Conservation (phyloP, 192 early-diverging fungal genomes). For the Mortierella antarctica region DNA sequence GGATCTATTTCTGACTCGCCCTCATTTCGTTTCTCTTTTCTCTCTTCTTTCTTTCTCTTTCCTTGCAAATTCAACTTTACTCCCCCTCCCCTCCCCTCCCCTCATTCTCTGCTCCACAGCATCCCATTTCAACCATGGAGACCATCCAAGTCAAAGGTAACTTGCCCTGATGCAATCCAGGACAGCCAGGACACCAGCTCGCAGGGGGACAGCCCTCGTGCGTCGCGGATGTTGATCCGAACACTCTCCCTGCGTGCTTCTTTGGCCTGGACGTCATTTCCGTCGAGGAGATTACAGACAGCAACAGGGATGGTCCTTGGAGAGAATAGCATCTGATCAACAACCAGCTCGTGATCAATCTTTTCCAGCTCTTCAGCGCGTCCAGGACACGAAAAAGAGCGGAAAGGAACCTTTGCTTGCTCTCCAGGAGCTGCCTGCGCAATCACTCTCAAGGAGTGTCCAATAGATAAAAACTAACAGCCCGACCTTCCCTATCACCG, state of each 20-base stretch:
- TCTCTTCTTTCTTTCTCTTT: slow-evolving; percentile 27
- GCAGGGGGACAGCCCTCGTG: neutral
- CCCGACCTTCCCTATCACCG: neutral
- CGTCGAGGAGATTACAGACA: too few relatives aligned
- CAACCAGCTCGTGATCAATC: too few relatives aligned
- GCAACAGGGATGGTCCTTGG: too few relatives aligned
- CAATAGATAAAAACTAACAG: neutral
- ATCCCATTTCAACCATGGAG: slow-evolving; percentile 51
- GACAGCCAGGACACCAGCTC: too few relatives aligned
- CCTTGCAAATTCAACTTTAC: slow-evolving; percentile 27
- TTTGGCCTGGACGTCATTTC: neutral
- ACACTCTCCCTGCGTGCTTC: neutral
- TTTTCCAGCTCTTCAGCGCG: too few relatives aligned
- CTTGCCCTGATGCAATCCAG: neutral
- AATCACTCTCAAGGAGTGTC: too few relatives aligned
- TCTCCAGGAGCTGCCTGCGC: too few relatives aligned
- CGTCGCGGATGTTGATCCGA: neutral
- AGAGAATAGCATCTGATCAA: too few relatives aligned
- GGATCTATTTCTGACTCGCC: neutral
- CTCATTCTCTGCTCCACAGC: neutral
- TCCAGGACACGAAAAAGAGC: too few relatives aligned
- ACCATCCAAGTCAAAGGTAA: slow-evolving; percentile 50
- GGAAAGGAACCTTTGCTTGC: too few relatives aligned
- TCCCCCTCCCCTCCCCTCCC: slow-evolving; percentile 2
- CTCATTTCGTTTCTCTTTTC: neutral